A percentile compares a stretch with the other conserved stretches of the same genome.
Conservation (phyloP, 257 asterid species). For the Solanum ahanhuiri region DNA sequence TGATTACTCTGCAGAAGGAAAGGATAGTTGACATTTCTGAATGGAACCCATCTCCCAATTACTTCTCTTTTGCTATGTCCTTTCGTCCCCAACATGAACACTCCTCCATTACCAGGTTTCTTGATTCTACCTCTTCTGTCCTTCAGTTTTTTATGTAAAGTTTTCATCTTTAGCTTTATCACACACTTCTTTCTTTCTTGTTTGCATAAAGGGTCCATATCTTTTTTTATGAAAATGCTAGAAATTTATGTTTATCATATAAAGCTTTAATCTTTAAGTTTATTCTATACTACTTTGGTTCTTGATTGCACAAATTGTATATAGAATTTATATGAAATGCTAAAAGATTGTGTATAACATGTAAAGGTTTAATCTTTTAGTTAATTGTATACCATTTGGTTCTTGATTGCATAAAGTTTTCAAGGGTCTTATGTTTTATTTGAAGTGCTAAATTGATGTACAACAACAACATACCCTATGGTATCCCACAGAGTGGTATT, state of each 20-base stretch:
- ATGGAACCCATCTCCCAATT: slow-evolving; percentile 52
- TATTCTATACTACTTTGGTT: neutral
- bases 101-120: slow-evolving; percentile 53
- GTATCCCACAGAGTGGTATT: too few species aligned
- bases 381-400: neutral
- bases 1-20: too few species aligned
- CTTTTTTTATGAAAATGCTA: too few species aligned
- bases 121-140: neutral
- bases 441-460: neutral
- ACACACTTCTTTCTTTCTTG: neutral
- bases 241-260: neutral
- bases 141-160: neutral
- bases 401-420: neutral
- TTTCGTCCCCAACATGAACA: slow-evolving; percentile 60
- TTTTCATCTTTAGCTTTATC: neutral
- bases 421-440: neutral
- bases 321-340: neutral
- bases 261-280: neutral
- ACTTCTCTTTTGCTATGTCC: slow-evolving; percentile 34
- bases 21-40: slow-evolving; percentile 39
- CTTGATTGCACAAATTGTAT: neutral
- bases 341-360: neutral
- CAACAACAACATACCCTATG: too few species aligned
- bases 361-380: neutral
- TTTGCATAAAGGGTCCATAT: neutral